A percentile compares a stretch with the other conserved stretches of the same genome.
Conservation (phyloP, 176 grass and related monocot genomes). For the Bromus sterilis region DNA sequence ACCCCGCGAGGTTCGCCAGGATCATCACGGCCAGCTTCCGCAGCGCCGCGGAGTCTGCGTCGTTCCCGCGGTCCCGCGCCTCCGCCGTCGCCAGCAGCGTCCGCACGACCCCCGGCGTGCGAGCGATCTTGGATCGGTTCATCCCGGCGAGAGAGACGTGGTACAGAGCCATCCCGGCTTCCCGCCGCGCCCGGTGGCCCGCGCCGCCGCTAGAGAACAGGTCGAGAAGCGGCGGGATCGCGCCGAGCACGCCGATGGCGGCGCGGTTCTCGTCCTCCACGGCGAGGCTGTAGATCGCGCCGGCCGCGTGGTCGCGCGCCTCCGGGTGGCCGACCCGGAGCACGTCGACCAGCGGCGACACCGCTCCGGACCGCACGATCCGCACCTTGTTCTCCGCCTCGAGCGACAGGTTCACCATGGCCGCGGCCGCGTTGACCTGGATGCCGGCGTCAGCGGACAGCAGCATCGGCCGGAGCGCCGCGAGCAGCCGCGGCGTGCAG, state of each 20-base stretch:
- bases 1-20: conserved; percentile 56
- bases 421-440: conserved; percentile 66
- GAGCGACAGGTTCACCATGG: conserved; percentile 76
- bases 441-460: conserved; percentile 40
- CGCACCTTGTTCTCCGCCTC: conserved; percentile 68
- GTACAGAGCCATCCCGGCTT: conserved; percentile 85
- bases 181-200: conserved; percentile 48
- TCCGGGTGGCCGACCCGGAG: conserved; percentile 50
- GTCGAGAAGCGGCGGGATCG: conserved; percentile 65
- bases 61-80: neutral
- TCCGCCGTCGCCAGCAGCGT: conserved; percentile 45
- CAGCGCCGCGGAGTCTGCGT: conserved; percentile 31
- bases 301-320: conserved; percentile 77
- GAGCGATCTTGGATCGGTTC: conserved; percentile 74
- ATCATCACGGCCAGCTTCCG: conserved; percentile 64
- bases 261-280: conserved; percentile 87
- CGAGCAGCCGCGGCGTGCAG: conserved; percentile 68
- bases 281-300: conserved; percentile 78
- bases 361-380: conserved; percentile 72
- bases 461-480: conserved; percentile 68
- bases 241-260: conserved; percentile 76
- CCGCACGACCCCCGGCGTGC: conserved; percentile 48
- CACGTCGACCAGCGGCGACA: conserved; percentile 64
- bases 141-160: conserved; percentile 65
- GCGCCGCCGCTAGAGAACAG: conserved; percentile 32